A percentile compares a stretch with the other conserved stretches of the same genome.
phyloP scores from a whole-genome alignment of 345 rosid genomes.

The Clausena lansium region DNA sequence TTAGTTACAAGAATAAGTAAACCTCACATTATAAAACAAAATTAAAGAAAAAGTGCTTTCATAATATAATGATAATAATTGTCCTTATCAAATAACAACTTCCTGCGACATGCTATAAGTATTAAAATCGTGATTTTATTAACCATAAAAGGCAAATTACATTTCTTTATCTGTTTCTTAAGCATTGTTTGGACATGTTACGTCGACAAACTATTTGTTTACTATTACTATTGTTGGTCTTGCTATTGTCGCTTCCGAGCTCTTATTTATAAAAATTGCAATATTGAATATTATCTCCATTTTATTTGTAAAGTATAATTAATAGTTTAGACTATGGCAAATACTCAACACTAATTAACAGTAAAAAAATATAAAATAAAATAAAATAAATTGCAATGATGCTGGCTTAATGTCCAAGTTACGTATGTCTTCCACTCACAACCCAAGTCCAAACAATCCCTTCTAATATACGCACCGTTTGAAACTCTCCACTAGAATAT shows the following conservation, averaged over 20 bases:
- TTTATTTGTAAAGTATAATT: not conserved
- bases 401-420: conserved; percentile 23
- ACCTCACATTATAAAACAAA: not conserved
- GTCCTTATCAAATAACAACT: not conserved
- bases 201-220: too few species aligned
- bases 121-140: not conserved
- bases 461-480: not conserved
- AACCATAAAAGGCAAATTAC: too few species aligned
- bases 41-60: not conserved
- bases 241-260: too few species aligned
- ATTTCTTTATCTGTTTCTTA: too few species aligned
- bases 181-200: too few species aligned
- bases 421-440: conserved; percentile 14
- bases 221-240: too few species aligned
- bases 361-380: not conserved
- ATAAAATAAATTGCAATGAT: conserved; percentile 9
- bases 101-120: not conserved
- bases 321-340: not conserved
- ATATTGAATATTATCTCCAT: too few species aligned
- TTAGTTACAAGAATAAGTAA: not conserved
- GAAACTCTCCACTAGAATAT: not conserved
- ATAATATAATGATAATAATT: not conserved
- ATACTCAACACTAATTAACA: not conserved
- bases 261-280: too few species aligned
- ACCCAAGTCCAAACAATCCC: not conserved